Base-by-base conservation (phyloP, 306 rosid species). In the Quercus dentata region DNA sequence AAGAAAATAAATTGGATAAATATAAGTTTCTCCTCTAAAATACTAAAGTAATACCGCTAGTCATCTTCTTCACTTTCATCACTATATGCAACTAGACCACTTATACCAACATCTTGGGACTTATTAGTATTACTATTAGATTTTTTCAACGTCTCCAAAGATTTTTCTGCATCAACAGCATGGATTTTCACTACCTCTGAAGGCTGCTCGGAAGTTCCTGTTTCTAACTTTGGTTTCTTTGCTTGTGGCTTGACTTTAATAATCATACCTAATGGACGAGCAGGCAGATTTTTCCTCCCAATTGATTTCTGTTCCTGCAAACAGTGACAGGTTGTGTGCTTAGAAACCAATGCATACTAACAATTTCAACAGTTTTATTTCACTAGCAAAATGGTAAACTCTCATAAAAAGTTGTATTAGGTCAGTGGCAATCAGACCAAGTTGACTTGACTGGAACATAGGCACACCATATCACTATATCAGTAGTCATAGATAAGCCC, bases 1-100 rank as follows among this genome's bases (percentile, higher is more conserved):
- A 63, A 69, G 27, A 75, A 18, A 46, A 62, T 6, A 12, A 65
- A 54, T 38, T 56, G 6, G 51, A 75, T 64, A 31, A 51, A 73
- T 38, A 13, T 71, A 56, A 69, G 41, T 35, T 4, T 9, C 62
- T 62, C 56, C 68, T 38, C 14, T 7, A 51, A 51, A 17, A 52
- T 51, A 83, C 51, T 74, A 44, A 76, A 21, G 73, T 46, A 46
- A 78, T 69, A 73, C 69, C 44, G 70, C 83, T 69, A 87, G 58
- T 90, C 91, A 59, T 87, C 97, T 59, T 67, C 71, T 23, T 95
- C 99, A 77, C 97, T 92, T 71, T 89, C 99, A 17, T 91, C 98
- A 83, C 98, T 92, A 73, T 95, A 95, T 19, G 97, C 87, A 81
- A 92, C 98, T 59, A 95, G 89, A 64, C 92, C 86, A 55, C 77